Conservation (phyloP, 345 rosid genomes). For the Syzygium jambos region DNA sequence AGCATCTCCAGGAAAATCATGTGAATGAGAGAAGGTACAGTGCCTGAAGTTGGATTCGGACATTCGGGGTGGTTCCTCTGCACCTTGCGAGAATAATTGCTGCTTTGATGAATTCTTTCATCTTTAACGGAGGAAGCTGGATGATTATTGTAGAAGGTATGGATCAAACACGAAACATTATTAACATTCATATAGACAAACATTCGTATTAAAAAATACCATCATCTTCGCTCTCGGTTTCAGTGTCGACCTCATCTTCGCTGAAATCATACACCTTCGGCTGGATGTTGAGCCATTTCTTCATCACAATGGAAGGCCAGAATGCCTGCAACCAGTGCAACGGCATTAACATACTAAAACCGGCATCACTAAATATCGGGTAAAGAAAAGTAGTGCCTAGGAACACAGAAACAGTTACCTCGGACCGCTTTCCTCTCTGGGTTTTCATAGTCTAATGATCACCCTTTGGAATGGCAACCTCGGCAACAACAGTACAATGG, state of each 20-base stretch:
- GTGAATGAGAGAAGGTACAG: neutral
- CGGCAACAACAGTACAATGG: neutral
- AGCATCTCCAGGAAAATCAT: neutral
- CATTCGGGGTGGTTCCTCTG: slow-evolving; percentile 21
- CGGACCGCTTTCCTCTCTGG: slow-evolving; percentile 55
- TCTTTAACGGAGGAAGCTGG: slow-evolving; percentile 51
- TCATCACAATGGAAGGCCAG: slow-evolving; percentile 95
- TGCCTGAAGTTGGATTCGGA: slow-evolving; percentile 47
- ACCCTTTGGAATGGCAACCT: neutral
- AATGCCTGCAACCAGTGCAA: slow-evolving; percentile 42
- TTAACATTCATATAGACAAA: neutral
- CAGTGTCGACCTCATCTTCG: slow-evolving; percentile 88
- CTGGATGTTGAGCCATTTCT: slow-evolving; percentile 91
- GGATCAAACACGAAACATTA: slow-evolving; percentile 2
- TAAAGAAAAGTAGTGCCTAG: neutral
- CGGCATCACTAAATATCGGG: neutral
- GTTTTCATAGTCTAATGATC: slow-evolving; percentile 35
- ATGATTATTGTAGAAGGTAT: slow-evolving; percentile 1
- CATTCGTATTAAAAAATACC: slow-evolving; percentile 17
- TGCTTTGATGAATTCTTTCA: slow-evolving; percentile 8
- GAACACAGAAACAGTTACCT: slow-evolving; percentile 25
- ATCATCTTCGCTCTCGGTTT: slow-evolving; percentile 90
- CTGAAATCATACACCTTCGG: slow-evolving; percentile 82
- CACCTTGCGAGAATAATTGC: slow-evolving; percentile 10
- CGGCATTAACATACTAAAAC: slow-evolving; percentile 3